These are phyloP conservation scores for Calonectria hawksworthii DNA, from an alignment of 2,329 filamentous ascomycete species.

Conservation along the genomic window DNA sequence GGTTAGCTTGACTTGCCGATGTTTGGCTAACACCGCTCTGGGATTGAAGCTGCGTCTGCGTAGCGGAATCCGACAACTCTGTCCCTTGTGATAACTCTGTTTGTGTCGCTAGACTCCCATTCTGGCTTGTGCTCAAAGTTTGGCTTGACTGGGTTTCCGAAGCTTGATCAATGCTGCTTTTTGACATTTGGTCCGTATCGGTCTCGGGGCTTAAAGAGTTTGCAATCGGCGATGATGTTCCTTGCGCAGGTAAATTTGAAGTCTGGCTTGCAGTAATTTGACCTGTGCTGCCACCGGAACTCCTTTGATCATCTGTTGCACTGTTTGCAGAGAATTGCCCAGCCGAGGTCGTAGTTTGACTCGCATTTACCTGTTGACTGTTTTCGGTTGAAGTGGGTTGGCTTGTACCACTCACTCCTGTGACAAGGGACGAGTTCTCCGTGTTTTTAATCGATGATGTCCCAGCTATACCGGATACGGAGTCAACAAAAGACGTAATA, in stretches of 20 bases:
- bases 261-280: not conserved
- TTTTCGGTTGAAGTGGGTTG: not conserved
- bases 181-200: not conserved
- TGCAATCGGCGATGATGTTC: not conserved
- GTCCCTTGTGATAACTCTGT: not conserved
- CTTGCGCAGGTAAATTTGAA: not conserved
- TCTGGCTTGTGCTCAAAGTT: not conserved
- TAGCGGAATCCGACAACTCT: not conserved
- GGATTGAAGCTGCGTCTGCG: not conserved
- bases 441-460: not conserved
- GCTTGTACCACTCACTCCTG: not conserved
- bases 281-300: too few relatives aligned
- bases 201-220: not conserved
- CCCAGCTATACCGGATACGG: not conserved
- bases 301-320: too few relatives aligned
- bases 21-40: not conserved
- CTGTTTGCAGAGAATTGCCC: too few relatives aligned
- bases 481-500: not conserved
- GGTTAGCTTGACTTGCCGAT: not conserved
- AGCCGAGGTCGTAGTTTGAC: too few relatives aligned
- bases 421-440: too few relatives aligned
- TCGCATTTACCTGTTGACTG: not conserved
- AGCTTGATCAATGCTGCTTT: not conserved
- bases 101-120: not conserved
- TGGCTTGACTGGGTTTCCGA: not conserved